Conservation (phyloP, 345 rosid species). For the Rhodamnia rubescens region DNA sequence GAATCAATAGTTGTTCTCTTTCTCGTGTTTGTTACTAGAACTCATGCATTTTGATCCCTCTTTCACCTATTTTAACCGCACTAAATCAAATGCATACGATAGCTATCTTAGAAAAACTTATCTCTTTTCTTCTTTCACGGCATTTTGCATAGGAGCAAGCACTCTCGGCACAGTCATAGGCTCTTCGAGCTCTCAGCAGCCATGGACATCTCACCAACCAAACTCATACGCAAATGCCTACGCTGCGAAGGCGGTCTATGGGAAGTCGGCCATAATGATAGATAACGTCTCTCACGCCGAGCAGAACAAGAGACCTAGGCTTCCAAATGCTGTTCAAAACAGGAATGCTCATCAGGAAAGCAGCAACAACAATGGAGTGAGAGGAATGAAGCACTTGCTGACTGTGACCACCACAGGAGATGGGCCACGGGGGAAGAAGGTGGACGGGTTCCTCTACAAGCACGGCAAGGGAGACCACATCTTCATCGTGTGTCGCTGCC, state of each 20-base stretch:
- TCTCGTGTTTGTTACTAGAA: neutral
- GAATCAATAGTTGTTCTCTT: neutral
- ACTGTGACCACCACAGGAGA: slow-evolving; percentile 36
- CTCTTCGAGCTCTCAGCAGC: neutral
- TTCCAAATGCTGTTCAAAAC: neutral
- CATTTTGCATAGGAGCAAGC: neutral
- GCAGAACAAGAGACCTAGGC: neutral
- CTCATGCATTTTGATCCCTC: neutral
- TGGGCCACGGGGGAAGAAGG: neutral
- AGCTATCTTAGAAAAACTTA: too few species aligned
- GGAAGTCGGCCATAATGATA: neutral
- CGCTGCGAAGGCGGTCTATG: neutral
- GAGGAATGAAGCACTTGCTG: slow-evolving; percentile 38
- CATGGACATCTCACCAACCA: neutral
- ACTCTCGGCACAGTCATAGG: neutral
- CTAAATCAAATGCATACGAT: neutral
- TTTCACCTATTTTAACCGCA: neutral
- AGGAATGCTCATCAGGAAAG: neutral
- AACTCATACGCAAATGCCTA: neutral
- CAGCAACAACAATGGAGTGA: neutral
- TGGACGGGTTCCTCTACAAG: slow-evolving; percentile 4
- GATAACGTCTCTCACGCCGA: neutral
- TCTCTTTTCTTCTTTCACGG: too few species aligned
- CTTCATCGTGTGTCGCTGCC: slow-evolving; percentile 4
- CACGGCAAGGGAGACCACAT: neutral